phyloP scores from a whole-genome alignment of 805 yeast genomes.

The Metschnikowia orientalis region DNA sequence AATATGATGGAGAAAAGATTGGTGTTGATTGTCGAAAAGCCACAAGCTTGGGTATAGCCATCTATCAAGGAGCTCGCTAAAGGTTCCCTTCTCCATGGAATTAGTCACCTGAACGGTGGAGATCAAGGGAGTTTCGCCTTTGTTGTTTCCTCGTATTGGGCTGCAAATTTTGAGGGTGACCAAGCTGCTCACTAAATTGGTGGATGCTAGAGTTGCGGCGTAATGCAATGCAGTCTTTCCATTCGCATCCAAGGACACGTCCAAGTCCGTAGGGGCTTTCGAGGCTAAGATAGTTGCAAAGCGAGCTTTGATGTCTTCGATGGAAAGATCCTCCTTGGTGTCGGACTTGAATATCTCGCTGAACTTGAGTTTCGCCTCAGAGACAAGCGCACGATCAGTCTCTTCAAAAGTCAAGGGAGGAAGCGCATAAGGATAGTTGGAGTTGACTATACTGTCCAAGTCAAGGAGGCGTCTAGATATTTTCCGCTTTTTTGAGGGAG shows the following conservation, averaged over 20 bases:
- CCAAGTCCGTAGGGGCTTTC: constrained; percentile 18
- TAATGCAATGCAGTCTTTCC: constrained; percentile 43
- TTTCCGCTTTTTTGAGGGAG: constrained; percentile 38
- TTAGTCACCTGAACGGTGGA: constrained; percentile 82
- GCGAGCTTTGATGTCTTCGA: constrained; percentile 22
- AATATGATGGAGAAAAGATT: constrained; percentile 85
- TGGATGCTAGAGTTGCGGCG: constrained; percentile 39
- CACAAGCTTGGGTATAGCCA: constrained; percentile 59
- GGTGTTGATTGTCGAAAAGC: constrained; percentile 53
- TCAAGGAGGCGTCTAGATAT: constrained; percentile 1
- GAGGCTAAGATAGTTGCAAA: constrained; percentile 21
- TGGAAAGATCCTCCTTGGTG: constrained; percentile 18
- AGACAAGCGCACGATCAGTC: constrained; percentile 26
- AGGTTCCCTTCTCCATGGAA: constrained; percentile 73
- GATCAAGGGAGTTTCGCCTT: constrained; percentile 38
- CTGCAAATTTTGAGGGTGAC: constrained; percentile 33
- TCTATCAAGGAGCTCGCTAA: constrained; percentile 59
- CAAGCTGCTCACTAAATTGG: constrained; percentile 31
- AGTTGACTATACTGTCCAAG: constrained; percentile 22
- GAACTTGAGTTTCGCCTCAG: constrained; percentile 31
- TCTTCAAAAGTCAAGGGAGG: constrained; percentile 38
- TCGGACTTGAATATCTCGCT: constrained; percentile 36
- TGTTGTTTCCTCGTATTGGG: constrained; percentile 36
- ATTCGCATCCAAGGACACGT: constrained; percentile 35
- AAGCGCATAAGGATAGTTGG: constrained; percentile 46